Conservation (phyloP, 148 eudicot genomes). For the Spergularia bocconei region DNA sequence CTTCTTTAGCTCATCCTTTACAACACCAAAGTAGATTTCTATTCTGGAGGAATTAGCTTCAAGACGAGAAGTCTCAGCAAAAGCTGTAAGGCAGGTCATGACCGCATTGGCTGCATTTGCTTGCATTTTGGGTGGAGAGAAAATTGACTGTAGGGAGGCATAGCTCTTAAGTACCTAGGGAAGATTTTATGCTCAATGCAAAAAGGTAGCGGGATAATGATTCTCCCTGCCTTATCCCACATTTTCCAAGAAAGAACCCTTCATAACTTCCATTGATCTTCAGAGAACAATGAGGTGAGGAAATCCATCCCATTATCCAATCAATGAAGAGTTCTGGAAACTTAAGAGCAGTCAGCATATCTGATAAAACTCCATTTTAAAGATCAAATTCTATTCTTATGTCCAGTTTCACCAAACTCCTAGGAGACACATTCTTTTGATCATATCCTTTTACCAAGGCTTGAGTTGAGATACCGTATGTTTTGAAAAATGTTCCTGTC, state of each 20-base stretch:
- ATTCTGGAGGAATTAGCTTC: background rate
- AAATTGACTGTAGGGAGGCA: too few species aligned
- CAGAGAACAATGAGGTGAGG: background rate
- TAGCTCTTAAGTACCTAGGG: too few species aligned
- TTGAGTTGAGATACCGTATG: background rate
- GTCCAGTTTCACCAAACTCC: too few species aligned
- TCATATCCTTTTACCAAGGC: background rate
- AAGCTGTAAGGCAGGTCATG: background rate
- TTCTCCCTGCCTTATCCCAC: background rate
- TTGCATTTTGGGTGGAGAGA: background rate
- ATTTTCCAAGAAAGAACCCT: background rate
- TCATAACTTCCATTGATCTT: background rate
- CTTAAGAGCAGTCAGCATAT: too few species aligned
- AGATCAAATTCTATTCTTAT: background rate
- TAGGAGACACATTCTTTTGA: too few species aligned
- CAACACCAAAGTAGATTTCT: background rate
- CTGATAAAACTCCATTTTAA: background rate
- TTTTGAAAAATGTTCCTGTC: background rate
- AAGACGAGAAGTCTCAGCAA: background rate
- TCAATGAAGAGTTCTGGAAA: too few species aligned
- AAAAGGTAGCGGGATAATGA: too few species aligned
- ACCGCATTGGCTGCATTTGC: background rate
- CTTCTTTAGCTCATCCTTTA: background rate
- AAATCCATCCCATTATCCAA: background rate
- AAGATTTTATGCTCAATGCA: too few species aligned